A percentile compares a stretch with the other conserved stretches of the same genome.
phyloP scores from a whole-genome alignment of 768 basidiomycete species.

The Strobilomyces dryophilus region DNA sequence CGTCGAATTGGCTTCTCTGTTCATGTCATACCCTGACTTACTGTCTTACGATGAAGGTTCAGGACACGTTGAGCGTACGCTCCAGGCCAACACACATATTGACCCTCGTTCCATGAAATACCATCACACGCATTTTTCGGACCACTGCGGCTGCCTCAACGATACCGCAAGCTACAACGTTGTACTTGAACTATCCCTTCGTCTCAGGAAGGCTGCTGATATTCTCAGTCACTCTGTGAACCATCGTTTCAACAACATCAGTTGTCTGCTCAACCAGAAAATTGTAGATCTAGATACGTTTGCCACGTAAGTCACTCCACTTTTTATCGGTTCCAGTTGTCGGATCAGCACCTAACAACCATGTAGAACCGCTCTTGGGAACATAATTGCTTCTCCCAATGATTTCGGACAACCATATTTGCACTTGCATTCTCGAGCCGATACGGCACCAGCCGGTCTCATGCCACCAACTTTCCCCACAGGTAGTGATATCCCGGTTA shows the following conservation, averaged over 20 bases:
- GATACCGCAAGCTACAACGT: constrained; percentile 52
- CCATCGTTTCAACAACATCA: constrained; percentile 27
- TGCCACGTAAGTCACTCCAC: constrained; percentile 41
- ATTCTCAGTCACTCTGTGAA: constrained; percentile 45
- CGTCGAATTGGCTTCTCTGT: constrained; percentile 40
- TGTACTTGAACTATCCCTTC: constrained; percentile 62
- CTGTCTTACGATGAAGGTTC: constrained; percentile 12
- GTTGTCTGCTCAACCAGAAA: constrained; percentile 40
- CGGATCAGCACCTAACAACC: constrained; percentile 8
- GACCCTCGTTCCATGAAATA: constrained; percentile 13
- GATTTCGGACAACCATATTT: constrained; percentile 15
- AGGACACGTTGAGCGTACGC: constrained; percentile 8
- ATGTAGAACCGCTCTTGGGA: constrained; percentile 41
- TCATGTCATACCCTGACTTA: constrained; percentile 33
- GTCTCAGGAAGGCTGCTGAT: constrained; percentile 57
- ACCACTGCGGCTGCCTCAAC: constrained; percentile 55
- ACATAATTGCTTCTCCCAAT: constrained; percentile 26
- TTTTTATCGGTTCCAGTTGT: not conserved
- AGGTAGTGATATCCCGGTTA: constrained; percentile 13
- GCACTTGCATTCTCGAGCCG: constrained; percentile 14
- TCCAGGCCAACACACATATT: not conserved
- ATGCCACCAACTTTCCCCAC: constrained; percentile 11
- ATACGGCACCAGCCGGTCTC: not conserved
- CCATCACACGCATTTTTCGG: constrained; percentile 14
- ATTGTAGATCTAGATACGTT: constrained; percentile 49